A percentile compares a stretch with the other conserved stretches of the same genome.
phyloP scores from a whole-genome alignment of 768 basidiomycete genomes.

The Agrocybe praecox region DNA sequence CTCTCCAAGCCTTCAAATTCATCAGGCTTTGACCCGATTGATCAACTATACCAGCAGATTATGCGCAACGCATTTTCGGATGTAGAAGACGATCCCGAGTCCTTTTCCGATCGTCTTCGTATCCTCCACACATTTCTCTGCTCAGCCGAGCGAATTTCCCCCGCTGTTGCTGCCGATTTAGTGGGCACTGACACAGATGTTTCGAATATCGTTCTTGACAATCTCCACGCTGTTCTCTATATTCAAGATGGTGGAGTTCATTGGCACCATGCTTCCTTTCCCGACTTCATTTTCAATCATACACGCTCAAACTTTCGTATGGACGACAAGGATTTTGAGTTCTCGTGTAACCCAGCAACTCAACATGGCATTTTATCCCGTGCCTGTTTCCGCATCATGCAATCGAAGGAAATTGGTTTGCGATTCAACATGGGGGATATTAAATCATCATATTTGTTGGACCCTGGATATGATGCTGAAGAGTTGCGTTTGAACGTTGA shows the following conservation, averaged over 20 bases:
- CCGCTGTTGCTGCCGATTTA: background rate
- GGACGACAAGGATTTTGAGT: background rate
- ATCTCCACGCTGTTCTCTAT: constrained; percentile 12
- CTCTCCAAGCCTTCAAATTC: background rate
- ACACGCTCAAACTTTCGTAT: background rate
- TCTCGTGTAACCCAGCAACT: background rate
- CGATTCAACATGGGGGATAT: constrained; percentile 24
- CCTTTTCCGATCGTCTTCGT: constrained; percentile 3
- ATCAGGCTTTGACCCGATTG: no score
- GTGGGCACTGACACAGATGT: background rate
- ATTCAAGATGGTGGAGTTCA: background rate
- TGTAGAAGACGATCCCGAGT: background rate
- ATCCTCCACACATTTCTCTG: constrained; percentile 15
- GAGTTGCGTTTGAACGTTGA: background rate
- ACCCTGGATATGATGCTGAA: constrained; percentile 7
- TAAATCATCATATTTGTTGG: constrained; percentile 17
- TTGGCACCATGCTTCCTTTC: constrained; percentile 10
- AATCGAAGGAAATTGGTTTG: constrained; percentile 2
- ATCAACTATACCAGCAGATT: no score
- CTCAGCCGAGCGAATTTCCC: background rate
- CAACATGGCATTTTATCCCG: constrained; percentile 8
- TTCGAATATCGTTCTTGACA: background rate
- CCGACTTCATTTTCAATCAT: constrained; percentile 7
- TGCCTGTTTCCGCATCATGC: constrained; percentile 19
- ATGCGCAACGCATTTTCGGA: no score